Base-by-base conservation (phyloP, 495 filamentous ascomycete species). In the Penicillium silybi region DNA sequence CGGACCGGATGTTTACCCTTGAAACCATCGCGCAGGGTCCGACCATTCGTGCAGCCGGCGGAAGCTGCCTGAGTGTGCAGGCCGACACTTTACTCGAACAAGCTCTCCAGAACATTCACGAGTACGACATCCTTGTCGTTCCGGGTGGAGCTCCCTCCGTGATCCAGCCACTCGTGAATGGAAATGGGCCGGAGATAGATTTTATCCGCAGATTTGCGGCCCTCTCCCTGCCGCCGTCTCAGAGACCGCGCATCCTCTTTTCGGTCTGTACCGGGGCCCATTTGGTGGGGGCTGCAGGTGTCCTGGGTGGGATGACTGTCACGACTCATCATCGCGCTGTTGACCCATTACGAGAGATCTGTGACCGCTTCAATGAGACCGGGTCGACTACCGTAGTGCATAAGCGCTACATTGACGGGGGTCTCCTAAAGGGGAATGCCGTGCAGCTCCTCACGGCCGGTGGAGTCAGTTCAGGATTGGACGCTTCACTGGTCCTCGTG, bases 401-500 rank as follows among this genome's bases (percentile, higher is more conserved):
- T 53, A 84, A 87, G 62, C 78, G 88, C 57, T 90, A 89, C 56
- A 80, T 91, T 8, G 87, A 91, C 61, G 84, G 81, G 6, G 77
- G 80, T 51, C 37, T 37, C 10, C 74, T 89, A 74, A 76, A 78
- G 26, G 75, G 88, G 25, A 81, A 82, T 61, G 84, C 86, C 16
- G 77, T 92, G 62, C 77, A 85, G 54, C 79, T 95, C 40, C 80
- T 95, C 54, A 92, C 89, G 29, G 78, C 77, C 64, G 87, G 88
- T 47, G 89, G 89, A 43, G 74, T 89, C 46, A 85, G 83, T 54
- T 82, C 84, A 63, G 89, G 89, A 53, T 68, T 92, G 26, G 89
- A 95, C 74, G 89, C 87, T 17, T 71, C 81, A 50, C 69, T 91
- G 68, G 89, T 91, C 72, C 71, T 95, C 57, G 85, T 92, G 43